Evolutionary conservation across 2,329 filamentous ascomycete genomes (phyloP).

Genomic region (Beauveria sp.): DNA sequence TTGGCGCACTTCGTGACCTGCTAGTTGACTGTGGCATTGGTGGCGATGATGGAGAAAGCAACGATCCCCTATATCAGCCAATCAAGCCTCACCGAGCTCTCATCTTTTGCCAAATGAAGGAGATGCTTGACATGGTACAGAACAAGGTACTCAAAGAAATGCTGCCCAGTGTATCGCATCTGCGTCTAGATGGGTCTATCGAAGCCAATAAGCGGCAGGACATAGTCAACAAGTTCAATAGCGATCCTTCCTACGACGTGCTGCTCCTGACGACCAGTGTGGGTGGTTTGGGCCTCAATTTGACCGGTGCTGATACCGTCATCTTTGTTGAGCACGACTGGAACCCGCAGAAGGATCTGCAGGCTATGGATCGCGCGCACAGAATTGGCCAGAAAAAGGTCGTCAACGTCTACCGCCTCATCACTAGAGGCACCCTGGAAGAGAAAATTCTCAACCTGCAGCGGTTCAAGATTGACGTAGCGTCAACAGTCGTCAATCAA

Average conservation of each 20-base stretch:
- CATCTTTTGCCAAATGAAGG: constrained; percentile 99
- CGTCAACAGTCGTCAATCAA: constrained; percentile 96
- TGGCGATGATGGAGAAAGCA: constrained; percentile 54
- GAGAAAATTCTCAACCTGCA: constrained; percentile 98
- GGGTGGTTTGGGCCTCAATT: constrained; percentile 85
- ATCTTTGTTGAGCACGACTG: constrained; percentile 99
- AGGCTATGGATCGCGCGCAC: constrained; percentile 98
- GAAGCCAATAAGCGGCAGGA: constrained; percentile 91
- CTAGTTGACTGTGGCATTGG: constrained; percentile 99
- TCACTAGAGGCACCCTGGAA: constrained; percentile 90
- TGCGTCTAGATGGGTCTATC: constrained; percentile 89
- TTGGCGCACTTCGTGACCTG: constrained; percentile 81
- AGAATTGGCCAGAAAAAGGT: constrained; percentile 99
- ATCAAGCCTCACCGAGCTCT: constrained; percentile 94
- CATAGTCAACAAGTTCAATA: constrained; percentile 98
- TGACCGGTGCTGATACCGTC: constrained; percentile 95
- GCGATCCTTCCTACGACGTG: constrained; percentile 92
- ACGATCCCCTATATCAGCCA: constrained; percentile 60
- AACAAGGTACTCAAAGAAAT: constrained; percentile 84
- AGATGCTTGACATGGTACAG: constrained; percentile 99
- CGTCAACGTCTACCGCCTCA: constrained; percentile 95
- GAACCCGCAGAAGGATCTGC: constrained; percentile 98
- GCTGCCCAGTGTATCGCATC: constrained; percentile 85
- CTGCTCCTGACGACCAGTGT: constrained; percentile 91
- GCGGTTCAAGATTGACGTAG: constrained; percentile 98